Percentiles rank a stretch among this genome's conserved stretches.
Evolutionary conservation across 2,329 filamentous ascomycete genomes (phyloP).

Genomic region (Alternaria postmessia): DNA sequence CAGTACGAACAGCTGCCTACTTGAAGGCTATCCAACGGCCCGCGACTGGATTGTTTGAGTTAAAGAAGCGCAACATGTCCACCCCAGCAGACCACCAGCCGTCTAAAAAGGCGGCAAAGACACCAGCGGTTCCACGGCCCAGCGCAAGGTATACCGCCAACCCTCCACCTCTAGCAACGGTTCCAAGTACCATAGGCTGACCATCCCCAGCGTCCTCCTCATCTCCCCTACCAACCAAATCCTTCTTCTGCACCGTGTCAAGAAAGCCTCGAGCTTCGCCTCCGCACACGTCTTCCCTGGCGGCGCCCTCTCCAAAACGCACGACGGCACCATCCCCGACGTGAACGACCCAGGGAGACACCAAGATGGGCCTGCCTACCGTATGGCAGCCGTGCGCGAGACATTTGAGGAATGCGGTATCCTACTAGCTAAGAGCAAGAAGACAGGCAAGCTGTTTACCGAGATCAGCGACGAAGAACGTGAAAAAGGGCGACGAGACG

Average conservation of each 20-base stretch:
- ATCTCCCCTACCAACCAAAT: slow-evolving; percentile 88
- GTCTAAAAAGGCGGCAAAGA: slow-evolving; percentile 44
- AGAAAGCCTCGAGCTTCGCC: slow-evolving; percentile 82
- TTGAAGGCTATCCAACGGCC: neutral
- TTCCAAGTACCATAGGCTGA: neutral
- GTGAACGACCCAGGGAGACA: slow-evolving; percentile 66
- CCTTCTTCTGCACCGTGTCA: slow-evolving; percentile 84
- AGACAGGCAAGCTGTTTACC: slow-evolving; percentile 63
- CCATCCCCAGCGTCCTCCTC: slow-evolving; percentile 72
- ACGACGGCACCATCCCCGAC: slow-evolving; percentile 72
- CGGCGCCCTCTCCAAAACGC: slow-evolving; percentile 78
- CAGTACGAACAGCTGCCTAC: neutral
- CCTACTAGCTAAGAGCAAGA: slow-evolving; percentile 69
- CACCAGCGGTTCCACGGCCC: slow-evolving; percentile 62
- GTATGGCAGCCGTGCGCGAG: slow-evolving; percentile 86
- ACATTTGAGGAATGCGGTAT: slow-evolving; percentile 96
- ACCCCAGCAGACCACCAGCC: slow-evolving; percentile 43
- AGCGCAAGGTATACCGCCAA: slow-evolving; percentile 65
- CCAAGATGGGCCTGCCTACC: slow-evolving; percentile 74
- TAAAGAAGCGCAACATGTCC: slow-evolving; percentile 39
- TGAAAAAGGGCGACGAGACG: slow-evolving; percentile 70
- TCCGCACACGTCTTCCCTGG: slow-evolving; percentile 96
- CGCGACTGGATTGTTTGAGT: neutral
- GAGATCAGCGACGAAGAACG: slow-evolving; percentile 67
- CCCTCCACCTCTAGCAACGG: neutral